phyloP scores from a whole-genome alignment of 352 stramenopile species.

The Phytophthora niederhauseri region DNA sequence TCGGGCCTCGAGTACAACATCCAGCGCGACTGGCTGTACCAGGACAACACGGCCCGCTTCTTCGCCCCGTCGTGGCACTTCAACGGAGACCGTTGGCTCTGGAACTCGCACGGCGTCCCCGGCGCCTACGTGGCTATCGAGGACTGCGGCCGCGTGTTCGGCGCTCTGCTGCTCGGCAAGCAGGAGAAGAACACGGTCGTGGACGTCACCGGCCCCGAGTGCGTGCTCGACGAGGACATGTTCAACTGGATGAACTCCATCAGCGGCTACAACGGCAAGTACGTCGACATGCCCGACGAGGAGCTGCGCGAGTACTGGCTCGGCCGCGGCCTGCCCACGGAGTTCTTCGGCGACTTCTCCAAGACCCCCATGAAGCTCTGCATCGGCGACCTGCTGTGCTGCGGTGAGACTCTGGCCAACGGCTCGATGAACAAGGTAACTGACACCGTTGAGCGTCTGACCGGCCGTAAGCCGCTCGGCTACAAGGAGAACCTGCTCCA shows the following conservation, averaged over 20 bases:
- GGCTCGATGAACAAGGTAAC: slow-evolving; percentile 36
- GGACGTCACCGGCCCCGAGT: slow-evolving; percentile 18
- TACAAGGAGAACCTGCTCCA: slow-evolving; percentile 34
- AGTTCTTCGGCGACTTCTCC: slow-evolving; percentile 31
- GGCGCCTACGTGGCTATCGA: slow-evolving; percentile 18
- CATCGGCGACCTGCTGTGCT: slow-evolving; percentile 34
- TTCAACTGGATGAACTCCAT: slow-evolving; percentile 30
- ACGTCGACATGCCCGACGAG: slow-evolving; percentile 24
- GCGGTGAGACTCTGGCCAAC: slow-evolving; percentile 32
- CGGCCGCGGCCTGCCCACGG: slow-evolving; percentile 23
- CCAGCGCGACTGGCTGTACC: slow-evolving; percentile 30
- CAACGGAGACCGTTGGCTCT: slow-evolving; percentile 24
- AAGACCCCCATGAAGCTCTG: slow-evolving; percentile 33
- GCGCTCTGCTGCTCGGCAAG: slow-evolving; percentile 28
- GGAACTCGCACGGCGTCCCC: slow-evolving; percentile 21
- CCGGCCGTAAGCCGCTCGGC: slow-evolving; percentile 28
- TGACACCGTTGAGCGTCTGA: slow-evolving; percentile 34
- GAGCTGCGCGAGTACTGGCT: slow-evolving; percentile 27
- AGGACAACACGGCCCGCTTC: slow-evolving; percentile 29
- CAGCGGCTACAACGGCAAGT: slow-evolving; percentile 27
- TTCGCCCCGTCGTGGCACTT: slow-evolving; percentile 34
- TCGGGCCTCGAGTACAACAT: slow-evolving; percentile 35
- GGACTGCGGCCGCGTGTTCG: slow-evolving; percentile 29
- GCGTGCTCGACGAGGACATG: slow-evolving; percentile 18
- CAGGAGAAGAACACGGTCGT: slow-evolving; percentile 29